Evolutionary conservation across 2,329 filamentous ascomycete genomes (phyloP), one percentile per base, ranked within the genome.

Genomic region (Aspergillus fijiensis): DNA sequence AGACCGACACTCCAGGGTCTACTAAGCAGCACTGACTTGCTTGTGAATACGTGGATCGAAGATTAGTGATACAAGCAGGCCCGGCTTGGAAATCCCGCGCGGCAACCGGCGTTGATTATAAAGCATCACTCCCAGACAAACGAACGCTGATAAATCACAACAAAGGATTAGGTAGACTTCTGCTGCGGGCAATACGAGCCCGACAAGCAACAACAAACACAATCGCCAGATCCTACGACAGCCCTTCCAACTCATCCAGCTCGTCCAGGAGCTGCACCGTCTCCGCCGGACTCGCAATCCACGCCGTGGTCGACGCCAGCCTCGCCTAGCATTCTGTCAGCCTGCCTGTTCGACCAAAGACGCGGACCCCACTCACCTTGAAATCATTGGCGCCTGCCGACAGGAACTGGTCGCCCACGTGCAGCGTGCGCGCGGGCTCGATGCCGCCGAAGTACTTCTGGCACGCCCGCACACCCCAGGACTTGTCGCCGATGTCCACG

Each of bases 401-500:
- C 64, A 99, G 79, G 76, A 99, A 99, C 78, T 99, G 95, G 77
- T 99, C 87, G 14, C 95, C 95, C 4, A 99, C 91, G 77, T 99
- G 95, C 60, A 99, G 81, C 9, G 93, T 97, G 70, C 90, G 89
- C 65, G 89, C 86, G 3, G 87, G 90, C 53, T 84, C 82, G 67
- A 97, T 85, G 1, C 82, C 86, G 4, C 89, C 90, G 73, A 97
- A 96, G 81, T 92, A 96, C 60, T 88, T 85, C 79, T 99, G 95
- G 74, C 93, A 97, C 4, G 93, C 92, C 35, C 90, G 84, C 2
- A 99, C 95, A 65, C 95, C 95, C 90, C 93, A 96, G 56, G 89
- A 92, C 79, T 99, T 99, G 79, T 99, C 95, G 58, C 95, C 95
- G 71, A 99, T 97, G 74, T 99, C 95, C 57, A 99, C 93, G 77